These are phyloP conservation scores for Salix arbutifolia DNA, from an alignment of 345 rosid species.

Conservation along the genomic window DNA sequence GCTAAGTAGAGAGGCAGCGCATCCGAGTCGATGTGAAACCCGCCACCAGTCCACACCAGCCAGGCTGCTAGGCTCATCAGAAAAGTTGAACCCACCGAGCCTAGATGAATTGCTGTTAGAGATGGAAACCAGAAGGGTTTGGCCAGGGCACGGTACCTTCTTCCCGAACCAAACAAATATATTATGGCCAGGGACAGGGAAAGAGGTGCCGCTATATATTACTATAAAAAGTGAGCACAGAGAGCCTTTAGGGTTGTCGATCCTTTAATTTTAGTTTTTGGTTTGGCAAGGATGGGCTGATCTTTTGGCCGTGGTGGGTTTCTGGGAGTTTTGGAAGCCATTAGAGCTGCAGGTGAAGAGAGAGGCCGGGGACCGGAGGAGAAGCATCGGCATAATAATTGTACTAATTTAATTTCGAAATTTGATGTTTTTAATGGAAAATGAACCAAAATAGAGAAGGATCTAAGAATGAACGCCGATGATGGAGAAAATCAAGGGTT, in stretches of 20 bases:
- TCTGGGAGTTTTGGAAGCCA: background rate
- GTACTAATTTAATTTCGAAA: too few species aligned
- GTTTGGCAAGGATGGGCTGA: background rate
- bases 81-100: constrained; percentile 24
- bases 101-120: constrained; percentile 22
- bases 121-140: constrained; percentile 39
- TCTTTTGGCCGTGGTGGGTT: background rate
- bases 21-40: constrained; percentile 12
- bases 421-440: too few species aligned
- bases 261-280: background rate
- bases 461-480: background rate
- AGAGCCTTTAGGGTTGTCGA: background rate
- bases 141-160: constrained; percentile 13
- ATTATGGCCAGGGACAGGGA: constrained; percentile 14
- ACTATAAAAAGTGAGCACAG: constrained; percentile 19
- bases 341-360: background rate
- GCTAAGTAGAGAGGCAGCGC: constrained; percentile 35
- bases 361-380: background rate
- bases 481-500: too few species aligned
- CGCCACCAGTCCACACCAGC: constrained; percentile 36
- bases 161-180: constrained; percentile 34
- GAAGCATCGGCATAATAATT: background rate
- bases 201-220: constrained; percentile 7
- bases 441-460: background rate
- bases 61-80: constrained; percentile 37